A percentile compares a stretch with the other conserved stretches of the same genome.
Evolutionary conservation across 2,329 filamentous ascomycete species (phyloP).

Genomic region (Pseudocercospora crystallina): DNA sequence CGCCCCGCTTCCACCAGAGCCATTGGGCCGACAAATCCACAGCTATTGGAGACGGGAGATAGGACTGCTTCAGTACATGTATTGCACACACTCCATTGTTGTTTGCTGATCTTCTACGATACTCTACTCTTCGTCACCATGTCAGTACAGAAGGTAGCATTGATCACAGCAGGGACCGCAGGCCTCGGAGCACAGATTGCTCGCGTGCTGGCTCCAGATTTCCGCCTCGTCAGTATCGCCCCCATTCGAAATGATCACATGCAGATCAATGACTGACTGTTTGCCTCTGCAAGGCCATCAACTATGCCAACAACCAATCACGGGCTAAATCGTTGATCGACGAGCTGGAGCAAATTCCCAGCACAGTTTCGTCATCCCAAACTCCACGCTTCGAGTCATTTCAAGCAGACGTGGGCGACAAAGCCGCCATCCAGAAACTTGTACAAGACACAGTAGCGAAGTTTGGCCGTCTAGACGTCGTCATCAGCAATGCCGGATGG

Average conservation of each 20-base stretch:
- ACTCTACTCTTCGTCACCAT: constrained; percentile 23
- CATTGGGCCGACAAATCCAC: too few relatives aligned
- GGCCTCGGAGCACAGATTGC: constrained; percentile 51
- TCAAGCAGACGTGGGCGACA: constrained; percentile 30
- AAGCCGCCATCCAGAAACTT: constrained; percentile 33
- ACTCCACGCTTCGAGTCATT: constrained; percentile 26
- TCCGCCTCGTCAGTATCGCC: constrained; percentile 41
- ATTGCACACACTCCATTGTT: too few relatives aligned
- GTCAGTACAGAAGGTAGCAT: constrained; percentile 45
- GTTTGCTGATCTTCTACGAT: too few relatives aligned
- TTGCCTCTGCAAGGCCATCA: constrained; percentile 41
- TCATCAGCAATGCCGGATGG: constrained; percentile 44
- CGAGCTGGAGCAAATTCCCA: constrained; percentile 42
- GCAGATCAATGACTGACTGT: constrained; percentile 8
- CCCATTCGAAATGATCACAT: not conserved
- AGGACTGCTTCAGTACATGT: too few relatives aligned
- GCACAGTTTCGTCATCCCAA: constrained; percentile 15
- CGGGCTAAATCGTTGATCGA: constrained; percentile 42
- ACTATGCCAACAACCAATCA: constrained; percentile 47
- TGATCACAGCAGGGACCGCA: constrained; percentile 51
- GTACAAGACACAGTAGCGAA: constrained; percentile 35
- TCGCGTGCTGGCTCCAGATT: constrained; percentile 48
- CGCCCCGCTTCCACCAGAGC: too few relatives aligned
- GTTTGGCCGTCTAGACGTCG: constrained; percentile 40
- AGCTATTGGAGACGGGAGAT: too few relatives aligned